Conservation (phyloP, 2,329 filamentous ascomycete genomes). For the Diaporthe citri region DNA sequence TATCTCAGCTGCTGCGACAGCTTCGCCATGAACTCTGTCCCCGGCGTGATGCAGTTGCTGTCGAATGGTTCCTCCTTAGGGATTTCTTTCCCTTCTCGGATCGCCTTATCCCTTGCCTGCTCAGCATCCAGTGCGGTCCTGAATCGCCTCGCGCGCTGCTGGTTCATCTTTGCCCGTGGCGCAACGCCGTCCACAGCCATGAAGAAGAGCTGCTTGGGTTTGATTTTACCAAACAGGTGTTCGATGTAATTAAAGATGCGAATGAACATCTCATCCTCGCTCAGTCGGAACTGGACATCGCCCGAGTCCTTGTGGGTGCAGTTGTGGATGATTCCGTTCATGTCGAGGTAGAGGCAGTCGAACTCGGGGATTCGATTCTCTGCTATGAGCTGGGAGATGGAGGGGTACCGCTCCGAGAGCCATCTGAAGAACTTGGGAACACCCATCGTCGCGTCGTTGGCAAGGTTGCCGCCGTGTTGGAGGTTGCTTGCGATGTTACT, state of each 20-base stretch:
- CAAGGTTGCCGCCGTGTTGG: slow-evolving; percentile 19
- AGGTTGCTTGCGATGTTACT: not conserved
- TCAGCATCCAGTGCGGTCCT: slow-evolving; percentile 94
- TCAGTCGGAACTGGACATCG: slow-evolving; percentile 90
- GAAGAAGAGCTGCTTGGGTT: slow-evolving; percentile 98
- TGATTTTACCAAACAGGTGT: slow-evolving; percentile 98
- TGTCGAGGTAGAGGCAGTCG: slow-evolving; percentile 96
- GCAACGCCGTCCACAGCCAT: slow-evolving; percentile 99
- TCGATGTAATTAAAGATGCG: slow-evolving; percentile 99
- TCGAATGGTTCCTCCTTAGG: slow-evolving; percentile 97
- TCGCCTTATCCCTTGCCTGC: slow-evolving; percentile 90
- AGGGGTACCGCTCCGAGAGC: slow-evolving; percentile 98
- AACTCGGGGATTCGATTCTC: slow-evolving; percentile 99
- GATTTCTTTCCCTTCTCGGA: slow-evolving; percentile 89
- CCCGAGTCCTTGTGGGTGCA: slow-evolving; percentile 98
- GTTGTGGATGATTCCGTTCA: slow-evolving; percentile 99
- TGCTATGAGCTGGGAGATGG: slow-evolving; percentile 97
- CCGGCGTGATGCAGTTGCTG: slow-evolving; percentile 98
- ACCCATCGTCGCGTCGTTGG: slow-evolving; percentile 50
- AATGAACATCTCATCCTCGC: slow-evolving; percentile 99
- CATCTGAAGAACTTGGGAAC: slow-evolving; percentile 96
- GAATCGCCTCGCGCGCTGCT: slow-evolving; percentile 95
- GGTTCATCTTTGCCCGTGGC: slow-evolving; percentile 99
- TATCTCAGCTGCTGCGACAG: slow-evolving; percentile 95
- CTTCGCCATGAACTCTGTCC: slow-evolving; percentile 97